Percentiles rank a stretch among this genome's conserved stretches.
Conservation (phyloP, 352 stramenopile genomes). For the Blastocystis sp. region DNA sequence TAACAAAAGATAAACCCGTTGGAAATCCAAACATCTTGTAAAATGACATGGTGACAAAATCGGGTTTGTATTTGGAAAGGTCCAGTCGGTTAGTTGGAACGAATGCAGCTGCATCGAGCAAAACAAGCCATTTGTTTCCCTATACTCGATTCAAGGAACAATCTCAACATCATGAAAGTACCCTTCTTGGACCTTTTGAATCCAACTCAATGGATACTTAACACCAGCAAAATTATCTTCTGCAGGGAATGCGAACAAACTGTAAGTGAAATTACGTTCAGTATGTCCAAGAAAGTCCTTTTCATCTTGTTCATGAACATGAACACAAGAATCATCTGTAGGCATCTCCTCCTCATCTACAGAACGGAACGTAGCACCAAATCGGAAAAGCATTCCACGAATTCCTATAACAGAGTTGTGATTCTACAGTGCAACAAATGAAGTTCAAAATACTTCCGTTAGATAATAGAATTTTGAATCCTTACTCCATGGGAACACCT, state of each 20-base stretch:
- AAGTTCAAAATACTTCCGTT: conserved; percentile 56
- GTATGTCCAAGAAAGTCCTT: background rate
- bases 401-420: conserved; percentile 74
- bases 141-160: background rate
- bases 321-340: background rate
- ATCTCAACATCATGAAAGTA: conserved; percentile 66
- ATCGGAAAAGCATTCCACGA: conserved; percentile 67
- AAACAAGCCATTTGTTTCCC: conserved; percentile 61
- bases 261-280: conserved; percentile 59
- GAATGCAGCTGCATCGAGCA: conserved; percentile 71
- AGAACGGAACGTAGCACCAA: conserved; percentile 67
- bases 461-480: conserved; percentile 69
- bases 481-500: conserved; percentile 62
- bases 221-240: conserved; percentile 74
- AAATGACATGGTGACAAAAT: conserved; percentile 73
- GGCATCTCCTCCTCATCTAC: conserved; percentile 34
- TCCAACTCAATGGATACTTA: conserved; percentile 66
- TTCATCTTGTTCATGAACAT: background rate
- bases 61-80: conserved; percentile 68
- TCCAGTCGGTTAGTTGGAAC: conserved; percentile 68
- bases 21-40: conserved; percentile 76
- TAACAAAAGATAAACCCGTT: conserved; percentile 65
- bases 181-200: conserved; percentile 64
- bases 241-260: conserved; percentile 71
- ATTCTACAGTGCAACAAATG: conserved; percentile 62